Conservation (phyloP, 2,329 filamentous ascomycete genomes). For the Annulohypoxylon truncatum region DNA sequence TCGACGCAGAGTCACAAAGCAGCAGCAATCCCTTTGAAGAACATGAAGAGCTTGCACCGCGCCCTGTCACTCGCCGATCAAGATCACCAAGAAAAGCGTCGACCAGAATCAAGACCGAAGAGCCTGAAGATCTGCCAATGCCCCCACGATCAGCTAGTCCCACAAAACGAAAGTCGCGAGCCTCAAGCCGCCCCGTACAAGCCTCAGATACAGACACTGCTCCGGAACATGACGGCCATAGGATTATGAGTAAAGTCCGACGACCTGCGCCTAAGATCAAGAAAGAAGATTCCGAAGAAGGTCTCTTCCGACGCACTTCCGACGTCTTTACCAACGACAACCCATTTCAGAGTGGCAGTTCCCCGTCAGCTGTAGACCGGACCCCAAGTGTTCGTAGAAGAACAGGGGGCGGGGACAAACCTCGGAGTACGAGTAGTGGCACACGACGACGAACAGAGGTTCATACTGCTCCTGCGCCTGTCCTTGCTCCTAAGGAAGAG, state of each 20-base stretch:
- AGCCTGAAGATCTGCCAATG: conserved; percentile 55
- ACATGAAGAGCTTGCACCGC: conserved; percentile 65
- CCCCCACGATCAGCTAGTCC: conserved; percentile 59
- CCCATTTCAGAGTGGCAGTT: conserved; percentile 89
- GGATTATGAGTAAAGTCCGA: conserved; percentile 43
- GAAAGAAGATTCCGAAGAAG: conserved; percentile 64
- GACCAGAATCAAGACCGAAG: conserved; percentile 64
- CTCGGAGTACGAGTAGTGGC: conserved; percentile 55
- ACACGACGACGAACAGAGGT: conserved; percentile 59
- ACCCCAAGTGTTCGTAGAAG: conserved; percentile 63
- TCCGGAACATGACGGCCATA: conserved; percentile 57
- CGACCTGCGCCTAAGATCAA: conserved; percentile 63
- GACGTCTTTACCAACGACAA: conserved; percentile 87
- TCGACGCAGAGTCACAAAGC: conserved; percentile 74
- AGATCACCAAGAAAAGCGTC: conserved; percentile 67
- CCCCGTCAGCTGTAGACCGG: conserved; percentile 66
- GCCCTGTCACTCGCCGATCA: conserved; percentile 63
- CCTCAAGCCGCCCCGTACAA: conserved; percentile 65
- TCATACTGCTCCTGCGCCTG: conserved; percentile 48
- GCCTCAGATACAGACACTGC: conserved; percentile 63
- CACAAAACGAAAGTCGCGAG: conserved; percentile 66
- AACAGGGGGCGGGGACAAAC: conserved; percentile 56
- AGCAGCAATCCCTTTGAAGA: conserved; percentile 70
- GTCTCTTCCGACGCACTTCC: conserved; percentile 54
- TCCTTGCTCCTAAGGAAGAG: conserved; percentile 61